Percentiles rank a stretch among this genome's conserved stretches.
Evolutionary conservation across 768 basidiomycete genomes (phyloP).

Genomic region (Paxillus involutus): DNA sequence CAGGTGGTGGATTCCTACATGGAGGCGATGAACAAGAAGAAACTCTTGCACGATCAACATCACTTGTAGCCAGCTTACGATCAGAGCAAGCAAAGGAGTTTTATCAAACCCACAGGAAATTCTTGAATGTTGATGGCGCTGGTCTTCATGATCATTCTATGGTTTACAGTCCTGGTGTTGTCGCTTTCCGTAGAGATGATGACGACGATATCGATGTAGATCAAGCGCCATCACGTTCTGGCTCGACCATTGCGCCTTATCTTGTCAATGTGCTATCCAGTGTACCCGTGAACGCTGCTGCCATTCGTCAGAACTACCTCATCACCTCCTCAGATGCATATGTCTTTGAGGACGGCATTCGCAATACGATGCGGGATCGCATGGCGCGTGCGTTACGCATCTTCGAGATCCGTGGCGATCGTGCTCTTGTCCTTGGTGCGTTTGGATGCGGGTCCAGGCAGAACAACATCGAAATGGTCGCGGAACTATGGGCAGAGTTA

Average conservation of each 20-base stretch:
- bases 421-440: conserved; percentile 41
- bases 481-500: conserved; percentile 46
- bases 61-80: conserved; percentile 39
- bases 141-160: conserved; percentile 48
- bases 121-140: conserved; percentile 34
- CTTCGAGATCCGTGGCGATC: conserved; percentile 41
- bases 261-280: conserved; percentile 39
- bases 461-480: conserved; percentile 42
- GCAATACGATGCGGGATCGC: conserved; percentile 44
- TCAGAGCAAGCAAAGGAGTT: conserved; percentile 36
- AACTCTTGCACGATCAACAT: conserved; percentile 38
- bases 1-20: conserved; percentile 43
- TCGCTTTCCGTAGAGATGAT: conserved; percentile 42
- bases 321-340: conserved; percentile 34
- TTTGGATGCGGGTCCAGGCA: conserved; percentile 45
- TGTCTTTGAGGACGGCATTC: conserved; percentile 39
- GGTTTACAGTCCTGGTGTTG: conserved; percentile 45
- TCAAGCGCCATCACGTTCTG: conserved; percentile 4
- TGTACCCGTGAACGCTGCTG: conserved; percentile 44
- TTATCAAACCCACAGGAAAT: conserved; percentile 39
- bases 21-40: conserved; percentile 50
- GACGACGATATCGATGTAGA: conserved; percentile 20
- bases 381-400: conserved; percentile 47
- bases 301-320: conserved; percentile 37
- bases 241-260: conserved; percentile 38